phyloP scores from a whole-genome alignment of 805 yeast species.

The Yamadazyma scolyti region DNA sequence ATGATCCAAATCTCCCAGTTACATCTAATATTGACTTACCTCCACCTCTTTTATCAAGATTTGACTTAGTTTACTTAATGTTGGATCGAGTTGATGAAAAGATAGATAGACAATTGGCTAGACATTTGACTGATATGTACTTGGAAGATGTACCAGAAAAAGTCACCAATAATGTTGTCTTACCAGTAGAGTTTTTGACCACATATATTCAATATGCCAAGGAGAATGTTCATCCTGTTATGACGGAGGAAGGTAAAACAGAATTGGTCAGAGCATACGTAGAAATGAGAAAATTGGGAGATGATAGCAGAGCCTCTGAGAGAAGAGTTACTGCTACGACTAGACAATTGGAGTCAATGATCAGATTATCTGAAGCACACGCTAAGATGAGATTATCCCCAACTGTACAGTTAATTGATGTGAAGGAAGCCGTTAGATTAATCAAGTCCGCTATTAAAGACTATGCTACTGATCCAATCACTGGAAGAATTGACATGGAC shows the following conservation, averaged over 20 bases:
- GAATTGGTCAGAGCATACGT: constrained; percentile 87
- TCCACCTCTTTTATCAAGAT: constrained; percentile 91
- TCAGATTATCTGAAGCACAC: constrained; percentile 91
- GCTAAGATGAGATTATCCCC: constrained; percentile 89
- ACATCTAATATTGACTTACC: constrained; percentile 95
- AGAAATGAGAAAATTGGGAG: constrained; percentile 91
- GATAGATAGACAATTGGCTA: constrained; percentile 80
- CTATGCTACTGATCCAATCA: constrained; percentile 95
- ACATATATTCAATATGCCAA: constrained; percentile 92
- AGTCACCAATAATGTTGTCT: constrained; percentile 61
- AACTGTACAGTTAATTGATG: constrained; percentile 74
- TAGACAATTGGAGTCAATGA: constrained; percentile 94
- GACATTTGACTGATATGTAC: constrained; percentile 88
- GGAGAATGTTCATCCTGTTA: constrained; percentile 73
- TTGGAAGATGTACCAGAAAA: constrained; percentile 80
- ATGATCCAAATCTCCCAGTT: constrained; percentile 92
- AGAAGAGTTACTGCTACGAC: constrained; percentile 97
- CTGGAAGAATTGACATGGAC: constrained; percentile 97
- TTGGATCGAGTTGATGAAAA: constrained; percentile 89
- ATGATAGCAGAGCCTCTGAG: constrained; percentile 80
- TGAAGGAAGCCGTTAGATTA: constrained; percentile 87
- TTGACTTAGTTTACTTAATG: constrained; percentile 88
- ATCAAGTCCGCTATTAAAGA: constrained; percentile 94
- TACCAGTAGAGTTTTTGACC: constrained; percentile 86
- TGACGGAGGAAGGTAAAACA: constrained; percentile 75